Conservation (phyloP, 345 rosid genomes). For the Passiflora organensis region DNA sequence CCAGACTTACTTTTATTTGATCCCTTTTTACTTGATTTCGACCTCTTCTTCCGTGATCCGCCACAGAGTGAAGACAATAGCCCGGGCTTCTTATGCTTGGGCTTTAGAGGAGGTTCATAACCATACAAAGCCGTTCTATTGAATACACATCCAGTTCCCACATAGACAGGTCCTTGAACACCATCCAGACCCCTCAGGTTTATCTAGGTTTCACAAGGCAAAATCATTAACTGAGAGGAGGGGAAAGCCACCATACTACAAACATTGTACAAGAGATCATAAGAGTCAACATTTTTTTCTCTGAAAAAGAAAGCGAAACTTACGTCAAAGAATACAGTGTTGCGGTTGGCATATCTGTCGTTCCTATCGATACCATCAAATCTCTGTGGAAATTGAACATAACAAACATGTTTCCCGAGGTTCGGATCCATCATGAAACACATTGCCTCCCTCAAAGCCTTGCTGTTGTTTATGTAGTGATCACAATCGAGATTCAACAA, state of each 20-base stretch:
- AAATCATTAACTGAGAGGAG: not conserved
- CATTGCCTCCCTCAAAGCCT: constrained; percentile 93
- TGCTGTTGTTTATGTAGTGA: constrained; percentile 92
- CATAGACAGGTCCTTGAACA: constrained; percentile 97
- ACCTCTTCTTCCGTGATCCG: constrained; percentile 73
- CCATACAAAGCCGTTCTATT: constrained; percentile 94
- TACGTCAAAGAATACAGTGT: constrained; percentile 95
- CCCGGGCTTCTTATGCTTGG: constrained; percentile 79
- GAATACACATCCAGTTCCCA: constrained; percentile 99
- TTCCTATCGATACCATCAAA: constrained; percentile 90
- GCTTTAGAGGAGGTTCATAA: constrained; percentile 88
- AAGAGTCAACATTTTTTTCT: too few relatives aligned
- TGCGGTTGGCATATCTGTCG: constrained; percentile 87
- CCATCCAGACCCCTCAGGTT: constrained; percentile 98
- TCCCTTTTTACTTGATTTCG: constrained; percentile 64
- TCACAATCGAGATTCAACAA: constrained; percentile 96
- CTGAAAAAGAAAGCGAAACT: constrained; percentile 19
- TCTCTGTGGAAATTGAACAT: constrained; percentile 95
- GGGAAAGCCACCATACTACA: not conserved
- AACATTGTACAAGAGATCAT: too few relatives aligned
- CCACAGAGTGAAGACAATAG: constrained; percentile 77
- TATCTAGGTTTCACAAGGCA: constrained; percentile 43
- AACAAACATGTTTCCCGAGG: constrained; percentile 85
- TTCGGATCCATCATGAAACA: constrained; percentile 96
- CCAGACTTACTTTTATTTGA: constrained; percentile 80